These are phyloP conservation scores for Zhuliangozyma parablackwelliae DNA, from an alignment of 1,139 yeast species.

Conservation along the genomic window DNA sequence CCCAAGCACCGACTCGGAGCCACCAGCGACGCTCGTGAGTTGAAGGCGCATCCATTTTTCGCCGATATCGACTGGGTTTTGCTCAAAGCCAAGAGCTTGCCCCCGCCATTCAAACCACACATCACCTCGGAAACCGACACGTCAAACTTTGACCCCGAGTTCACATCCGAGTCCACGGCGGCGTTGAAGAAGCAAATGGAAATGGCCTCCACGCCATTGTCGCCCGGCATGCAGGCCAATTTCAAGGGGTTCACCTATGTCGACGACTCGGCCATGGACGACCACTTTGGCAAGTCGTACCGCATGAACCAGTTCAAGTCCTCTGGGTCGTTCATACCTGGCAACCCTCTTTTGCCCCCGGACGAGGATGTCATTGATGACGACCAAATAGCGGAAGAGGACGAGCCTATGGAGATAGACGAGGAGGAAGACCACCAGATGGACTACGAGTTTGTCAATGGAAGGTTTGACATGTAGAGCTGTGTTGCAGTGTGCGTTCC, in stretches of 20 bases:
- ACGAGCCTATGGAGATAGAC: slow-evolving; percentile 35
- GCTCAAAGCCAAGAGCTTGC: slow-evolving; percentile 73
- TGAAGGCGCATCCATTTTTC: slow-evolving; percentile 87
- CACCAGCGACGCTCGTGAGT: slow-evolving; percentile 83
- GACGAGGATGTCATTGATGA: slow-evolving; percentile 82
- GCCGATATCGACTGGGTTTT: slow-evolving; percentile 87
- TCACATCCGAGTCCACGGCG: slow-evolving; percentile 86
- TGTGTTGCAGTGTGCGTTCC: too few relatives aligned
- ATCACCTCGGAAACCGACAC: slow-evolving; percentile 88
- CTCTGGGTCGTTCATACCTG: slow-evolving; percentile 72
- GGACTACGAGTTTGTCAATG: slow-evolving; percentile 81
- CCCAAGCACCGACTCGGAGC: slow-evolving; percentile 95
- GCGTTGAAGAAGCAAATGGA: slow-evolving; percentile 65
- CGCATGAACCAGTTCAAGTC: slow-evolving; percentile 48
- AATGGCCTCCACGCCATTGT: slow-evolving; percentile 73
- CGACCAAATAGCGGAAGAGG: slow-evolving; percentile 60
- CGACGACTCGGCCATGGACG: slow-evolving; percentile 90
- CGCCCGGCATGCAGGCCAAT: slow-evolving; percentile 93
- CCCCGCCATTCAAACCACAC: slow-evolving; percentile 97
- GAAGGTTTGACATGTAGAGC: slow-evolving; percentile 66
- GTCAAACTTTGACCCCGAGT: slow-evolving; percentile 95
- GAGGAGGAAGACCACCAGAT: slow-evolving; percentile 45
- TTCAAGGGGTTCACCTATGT: slow-evolving; percentile 95
- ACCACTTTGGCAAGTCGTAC: slow-evolving; percentile 56
- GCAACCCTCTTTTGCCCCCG: slow-evolving; percentile 74